Evolutionary conservation across 352 stramenopile species (phyloP), one percentile per base, ranked within the genome.

Genomic region (Pythium utonaiense): DNA sequence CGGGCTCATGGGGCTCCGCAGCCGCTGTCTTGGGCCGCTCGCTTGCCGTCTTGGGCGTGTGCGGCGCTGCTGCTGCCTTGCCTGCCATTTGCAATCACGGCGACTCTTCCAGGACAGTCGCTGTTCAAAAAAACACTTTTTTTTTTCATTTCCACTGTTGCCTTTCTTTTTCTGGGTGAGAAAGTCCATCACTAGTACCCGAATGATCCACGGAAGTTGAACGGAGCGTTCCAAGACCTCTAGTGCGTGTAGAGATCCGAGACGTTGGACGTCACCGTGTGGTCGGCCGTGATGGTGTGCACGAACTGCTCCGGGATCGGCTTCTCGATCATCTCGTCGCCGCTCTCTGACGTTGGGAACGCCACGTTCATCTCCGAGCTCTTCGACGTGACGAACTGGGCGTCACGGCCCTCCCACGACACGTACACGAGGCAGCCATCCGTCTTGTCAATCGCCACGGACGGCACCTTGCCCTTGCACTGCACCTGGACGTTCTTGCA

Each of bases 371-470:
- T 96, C 72, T 99, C 96, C 52, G 84, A 97, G 71, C 88, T 98
- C 86, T 99, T 99, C 59, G 90, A 98, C 36, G 96, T 98, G 12
- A 97, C 89, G 60, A 99, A 91, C 67, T 88, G 81, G 64, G 88
- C 79, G 49, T 86, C 73, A 30, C 95, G 77, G 25, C 82, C 89
- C 63, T 98, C 88, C 77, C 95, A 91, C 71, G 90, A 97, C 55
- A 99, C 80, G 75, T 98, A 98, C 50, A 98, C 84, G 40, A 98
- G 78, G 63, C 95, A 97, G 59, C 96, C 96, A 74, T 99, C 95
- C 31, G 96, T 99, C 84, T 99, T 99, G 84, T 99, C 97, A 75
- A 99, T 98, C 6, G 93, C 91, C 59, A 99, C 95, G 27, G 89
- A 97, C 19, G 96, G 96, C 61, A 98, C 97, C 31, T 84, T 75